Conservation (phyloP, 208 protist genomes). For the Trypanosoma scelopori region DNA sequence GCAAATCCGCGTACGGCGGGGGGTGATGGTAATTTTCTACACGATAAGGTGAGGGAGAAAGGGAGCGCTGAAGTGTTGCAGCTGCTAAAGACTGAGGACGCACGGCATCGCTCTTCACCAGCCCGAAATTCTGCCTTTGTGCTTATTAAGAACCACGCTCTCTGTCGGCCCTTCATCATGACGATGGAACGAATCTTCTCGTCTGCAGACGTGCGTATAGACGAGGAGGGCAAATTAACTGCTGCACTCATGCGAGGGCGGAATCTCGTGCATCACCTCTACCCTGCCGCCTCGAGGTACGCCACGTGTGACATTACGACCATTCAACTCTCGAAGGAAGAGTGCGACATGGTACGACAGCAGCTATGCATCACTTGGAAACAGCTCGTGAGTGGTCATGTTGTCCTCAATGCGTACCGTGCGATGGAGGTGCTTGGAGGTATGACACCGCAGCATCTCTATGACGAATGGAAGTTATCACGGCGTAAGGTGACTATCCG, state of each 20-base stretch:
- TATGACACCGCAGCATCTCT: slow-evolving; percentile 38
- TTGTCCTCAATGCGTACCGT: slow-evolving; percentile 45
- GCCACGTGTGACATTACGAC: slow-evolving; percentile 34
- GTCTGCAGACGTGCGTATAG: slow-evolving; percentile 35
- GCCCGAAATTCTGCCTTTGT: slow-evolving; percentile 59
- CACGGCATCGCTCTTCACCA: slow-evolving; percentile 13
- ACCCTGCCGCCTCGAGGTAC: slow-evolving; percentile 37
- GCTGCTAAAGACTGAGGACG: slow-evolving; percentile 21
- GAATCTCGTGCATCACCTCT: slow-evolving; percentile 43
- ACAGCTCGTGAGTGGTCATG: slow-evolving; percentile 17
- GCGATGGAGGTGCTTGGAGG: slow-evolving; percentile 34
- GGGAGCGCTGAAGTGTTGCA: slow-evolving; percentile 20
- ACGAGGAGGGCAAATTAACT: slow-evolving; percentile 48
- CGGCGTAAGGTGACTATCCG: slow-evolving; percentile 27
- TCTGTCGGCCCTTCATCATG: slow-evolving; percentile 38
- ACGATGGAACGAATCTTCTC: slow-evolving; percentile 40
- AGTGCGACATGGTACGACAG: slow-evolving; percentile 27
- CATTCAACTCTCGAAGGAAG: slow-evolving; percentile 30
- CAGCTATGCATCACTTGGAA: slow-evolving; percentile 35
- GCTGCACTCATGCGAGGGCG: slow-evolving; percentile 28
- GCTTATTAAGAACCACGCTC: slow-evolving; percentile 64
- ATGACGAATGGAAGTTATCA: slow-evolving; percentile 26
- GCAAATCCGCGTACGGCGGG: slow-evolving; percentile 18
- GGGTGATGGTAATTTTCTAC: slow-evolving; percentile 23
- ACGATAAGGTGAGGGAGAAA: slow-evolving; percentile 26